Base-by-base conservation (phyloP, 352 stramenopile genomes). In the Aphanomyces stellatus region DNA sequence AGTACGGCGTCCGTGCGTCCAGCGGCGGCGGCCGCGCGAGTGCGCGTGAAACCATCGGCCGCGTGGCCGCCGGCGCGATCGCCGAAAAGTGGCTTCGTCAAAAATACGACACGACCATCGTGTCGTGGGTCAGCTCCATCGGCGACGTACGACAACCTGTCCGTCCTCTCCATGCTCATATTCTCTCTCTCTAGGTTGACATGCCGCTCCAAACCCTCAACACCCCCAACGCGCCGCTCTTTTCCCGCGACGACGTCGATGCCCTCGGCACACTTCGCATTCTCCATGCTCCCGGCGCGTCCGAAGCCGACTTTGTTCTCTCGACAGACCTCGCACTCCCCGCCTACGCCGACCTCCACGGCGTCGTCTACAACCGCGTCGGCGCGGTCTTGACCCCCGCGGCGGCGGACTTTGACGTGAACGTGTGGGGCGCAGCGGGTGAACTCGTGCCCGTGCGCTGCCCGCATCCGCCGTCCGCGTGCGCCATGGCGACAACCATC, bases 11-110 rank as follows among this genome's bases (percentile, higher is more conserved):
- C 48, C 90, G 96, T 53, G 96, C 96, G 8, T 94, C 98, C 70
- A 97, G 93, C 46, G 97, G 97, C 51, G 97, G 97, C 55, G 97
- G 97, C 41, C 90, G 97, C 28, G 92, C 88, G 30, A 98, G 90
- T 51, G 97, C 97, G 11, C 87, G 97, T 15, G 96, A 99, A 77
- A 99, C 96, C 13, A 99, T 99, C 76, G 97, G 96, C 40, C 93
- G 97, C 63, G 96, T 99, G 19, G 96, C 96, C 0, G 96, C 96
- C 11, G 96, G 95, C 42, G 97, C 97, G 7, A 90, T 99, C 70
- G 96, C 96, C 8, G 85, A 98, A 65, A 98, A 98, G 77, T 97
- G 97, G 75, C 82, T 99, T 10, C 76, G 81, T 65, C 74, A 88
- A 70, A 96, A 97, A 80, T 98, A 94, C 73, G 75, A 92, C 30